Conservation (phyloP, 2,329 filamentous ascomycete species). For the Penicillium italicum region DNA sequence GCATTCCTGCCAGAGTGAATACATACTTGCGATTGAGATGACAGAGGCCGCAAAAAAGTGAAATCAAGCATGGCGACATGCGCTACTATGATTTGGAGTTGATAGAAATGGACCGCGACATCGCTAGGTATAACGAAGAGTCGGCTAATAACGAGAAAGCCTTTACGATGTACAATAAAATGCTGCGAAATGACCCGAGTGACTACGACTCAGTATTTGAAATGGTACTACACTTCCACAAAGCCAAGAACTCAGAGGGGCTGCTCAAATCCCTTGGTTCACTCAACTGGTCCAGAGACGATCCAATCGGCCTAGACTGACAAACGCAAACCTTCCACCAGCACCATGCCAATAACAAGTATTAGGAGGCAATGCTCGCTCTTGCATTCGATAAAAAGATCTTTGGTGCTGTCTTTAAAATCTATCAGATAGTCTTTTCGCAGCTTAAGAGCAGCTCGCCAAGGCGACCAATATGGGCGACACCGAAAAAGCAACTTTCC, state of each 20-base stretch:
- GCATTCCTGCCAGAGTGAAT: constrained; percentile 9
- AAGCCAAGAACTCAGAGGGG: constrained; percentile 10
- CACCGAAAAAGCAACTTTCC: neutral
- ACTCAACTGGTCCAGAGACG: constrained; percentile 13
- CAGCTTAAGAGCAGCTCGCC: neutral
- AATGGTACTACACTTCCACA: constrained; percentile 1
- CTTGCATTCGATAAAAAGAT: neutral
- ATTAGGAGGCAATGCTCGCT: constrained; percentile 7
- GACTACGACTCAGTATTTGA: constrained; percentile 9
- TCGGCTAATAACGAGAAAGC: constrained; percentile 4
- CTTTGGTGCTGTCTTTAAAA: constrained; percentile 3
- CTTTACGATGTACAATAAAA: constrained; percentile 12
- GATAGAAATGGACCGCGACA: neutral
- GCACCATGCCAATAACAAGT: neutral
- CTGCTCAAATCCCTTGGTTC: constrained; percentile 17
- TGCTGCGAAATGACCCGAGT: constrained; percentile 10
- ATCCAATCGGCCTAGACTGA: constrained; percentile 4
- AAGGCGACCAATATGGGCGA: constrained; percentile 4
- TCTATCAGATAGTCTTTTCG: constrained; percentile 8
- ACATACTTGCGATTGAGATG: constrained; percentile 3
- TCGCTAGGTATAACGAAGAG: constrained; percentile 8
- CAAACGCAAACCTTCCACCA: constrained; percentile 9
- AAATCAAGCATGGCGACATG: neutral
- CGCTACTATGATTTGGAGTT: neutral
- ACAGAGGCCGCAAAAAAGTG: neutral